Percentiles rank a stretch among this genome's conserved stretches.
Evolutionary conservation across 73 alveolate species (phyloP).

Genomic region (Tetrahymena malaccensis): DNA sequence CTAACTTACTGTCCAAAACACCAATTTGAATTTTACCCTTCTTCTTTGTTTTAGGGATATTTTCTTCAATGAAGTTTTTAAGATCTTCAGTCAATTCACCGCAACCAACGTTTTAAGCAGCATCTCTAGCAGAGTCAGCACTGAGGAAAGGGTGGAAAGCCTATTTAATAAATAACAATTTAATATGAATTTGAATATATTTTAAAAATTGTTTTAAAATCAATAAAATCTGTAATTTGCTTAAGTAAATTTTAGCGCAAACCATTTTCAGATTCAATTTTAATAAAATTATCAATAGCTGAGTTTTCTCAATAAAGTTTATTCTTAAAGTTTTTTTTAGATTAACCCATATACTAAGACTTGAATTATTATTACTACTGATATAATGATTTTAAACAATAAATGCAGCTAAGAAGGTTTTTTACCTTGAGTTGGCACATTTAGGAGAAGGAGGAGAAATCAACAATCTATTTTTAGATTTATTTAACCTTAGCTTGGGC

Average conservation of each 20-base stretch:
- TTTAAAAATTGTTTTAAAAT: background rate
- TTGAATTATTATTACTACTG: background rate
- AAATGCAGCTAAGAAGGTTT: background rate
- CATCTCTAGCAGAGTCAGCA: slow-evolving; percentile 48
- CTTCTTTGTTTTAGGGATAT: slow-evolving; percentile 58
- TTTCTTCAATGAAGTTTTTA: slow-evolving; percentile 53
- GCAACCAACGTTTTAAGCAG: slow-evolving; percentile 51
- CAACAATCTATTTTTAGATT: slow-evolving; percentile 42
- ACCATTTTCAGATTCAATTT: background rate
- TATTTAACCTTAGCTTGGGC: slow-evolving; percentile 17
- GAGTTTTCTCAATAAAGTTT: background rate
- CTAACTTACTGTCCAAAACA: slow-evolving; percentile 52
- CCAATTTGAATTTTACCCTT: slow-evolving; percentile 62
- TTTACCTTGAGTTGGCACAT: slow-evolving; percentile 40
- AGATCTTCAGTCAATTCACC: slow-evolving; percentile 61
- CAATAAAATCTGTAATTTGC: background rate
- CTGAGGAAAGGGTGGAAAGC: slow-evolving; percentile 46
- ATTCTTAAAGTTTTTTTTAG: background rate
- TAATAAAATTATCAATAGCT: background rate
- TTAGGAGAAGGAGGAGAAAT: slow-evolving; percentile 42
- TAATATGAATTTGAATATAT: background rate
- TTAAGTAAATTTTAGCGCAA: background rate
- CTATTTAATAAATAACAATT: background rate
- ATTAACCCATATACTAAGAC: background rate
- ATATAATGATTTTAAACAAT: background rate